Base-by-base conservation (phyloP, 2,329 filamentous ascomycete genomes). In the Apiospora marii region DNA sequence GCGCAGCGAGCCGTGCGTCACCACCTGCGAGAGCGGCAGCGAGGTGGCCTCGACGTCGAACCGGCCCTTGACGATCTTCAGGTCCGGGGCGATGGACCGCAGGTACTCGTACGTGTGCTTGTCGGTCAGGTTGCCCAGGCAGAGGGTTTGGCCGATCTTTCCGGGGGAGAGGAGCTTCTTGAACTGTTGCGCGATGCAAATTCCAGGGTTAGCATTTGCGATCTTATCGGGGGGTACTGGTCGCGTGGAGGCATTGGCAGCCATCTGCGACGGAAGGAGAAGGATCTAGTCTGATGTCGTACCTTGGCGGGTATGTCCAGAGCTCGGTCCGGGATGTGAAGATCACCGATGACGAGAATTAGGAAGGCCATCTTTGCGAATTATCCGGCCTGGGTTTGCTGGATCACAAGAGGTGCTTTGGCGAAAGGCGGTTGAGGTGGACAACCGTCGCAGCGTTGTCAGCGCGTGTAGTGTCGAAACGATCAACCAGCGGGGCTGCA, bases 221-320 rank as follows among this genome's bases (percentile, higher is more conserved):
- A 64, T 64, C 19, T 19, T 61, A 37, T 41, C 30, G 2, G 12
- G 41, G 34, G 58, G 10, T 10, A n/a, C 12, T 27, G 51, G 13
- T 24, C 7, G 10, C 19, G 58, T 41, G 19, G 8, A 41, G 8
- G 58, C 10, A 58, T 51, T 13, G n/a, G n/a, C 49, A 8, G 7
- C 2, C 19, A 12, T 34, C 27, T 46, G 27, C 37, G 53, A 67
- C 71, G 51, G 69, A 68, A 70, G 34, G 67, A 69, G 69, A 70
- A 48, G 53, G 70, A 67, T 27, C 30, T 64, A 27, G 4, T 14
- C 13, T 51, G n/a, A 51, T 12, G 19, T 51, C 76, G 77, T 87
- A 95, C 94, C 91, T 97, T 97, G 83, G 92, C 88, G 73, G 95
- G 95, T 79, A 98, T 95, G 83, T 97, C 95, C 76, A 96, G 91